Base-by-base conservation (phyloP, 805 yeast genomes). In the Pichia phayaonensis region DNA sequence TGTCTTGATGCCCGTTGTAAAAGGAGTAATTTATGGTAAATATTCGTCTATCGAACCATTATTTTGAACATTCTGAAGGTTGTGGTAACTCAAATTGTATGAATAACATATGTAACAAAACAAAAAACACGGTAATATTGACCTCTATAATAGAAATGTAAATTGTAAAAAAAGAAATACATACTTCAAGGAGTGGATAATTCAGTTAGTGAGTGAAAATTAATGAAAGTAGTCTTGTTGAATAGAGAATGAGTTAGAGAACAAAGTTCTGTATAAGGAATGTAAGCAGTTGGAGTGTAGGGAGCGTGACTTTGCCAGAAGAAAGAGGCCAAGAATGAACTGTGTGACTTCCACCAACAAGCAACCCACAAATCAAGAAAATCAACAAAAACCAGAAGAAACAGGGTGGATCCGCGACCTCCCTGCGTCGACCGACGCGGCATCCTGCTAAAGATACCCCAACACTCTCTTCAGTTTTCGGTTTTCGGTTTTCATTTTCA, bases 241-340 rank as follows among this genome's bases (percentile, higher is more conserved):
- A 10, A 10, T 16, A 5, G 8, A 15, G 34, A 29, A 29, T 29
- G 16, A 8, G n/a, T 29, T 3, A n/a, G n/a, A 34, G 18, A 34
- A n/a, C 20, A 34, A 7, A 40, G 27, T 44, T 36, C 27, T 24
- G 38, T 21, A 31, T 48, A 60, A 61, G 62, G 64, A 61, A 53
- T 57, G 65, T 58, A 61, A 59, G 50, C 57, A 61, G 65, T 61
- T 61, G 65, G 65, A 50, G 45, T 23, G 42, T 23, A 11, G 24
- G 54, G 54, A 57, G 59, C 54, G 51, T 50, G 57, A 56, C 59
- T 54, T 39, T 49, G 54, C 49, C 18, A 8, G n/a, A n/a, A 16
- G 8, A 11, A n/a, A 34, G n/a, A 13, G n/a, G 3, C 34, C 5
- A 12, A 15, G 16, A 29, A 29, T 13, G 12, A 13, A 13, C 12